Conservation (phyloP, 768 basidiomycete species). For the Epithele typhae region DNA sequence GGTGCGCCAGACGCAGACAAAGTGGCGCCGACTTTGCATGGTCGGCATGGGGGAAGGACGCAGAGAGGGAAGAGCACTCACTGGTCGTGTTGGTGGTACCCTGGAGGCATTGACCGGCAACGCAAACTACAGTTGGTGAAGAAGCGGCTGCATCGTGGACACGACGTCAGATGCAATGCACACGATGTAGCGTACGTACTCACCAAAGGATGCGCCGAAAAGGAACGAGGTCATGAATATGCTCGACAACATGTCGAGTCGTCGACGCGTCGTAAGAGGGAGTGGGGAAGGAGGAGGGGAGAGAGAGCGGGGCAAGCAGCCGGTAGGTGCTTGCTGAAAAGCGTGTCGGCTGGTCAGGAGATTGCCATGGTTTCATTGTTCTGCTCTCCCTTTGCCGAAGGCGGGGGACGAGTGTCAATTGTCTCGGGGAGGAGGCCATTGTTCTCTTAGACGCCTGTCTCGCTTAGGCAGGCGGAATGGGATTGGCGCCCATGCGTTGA, state of each 20-base stretch:
- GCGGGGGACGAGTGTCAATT: constrained; percentile 9
- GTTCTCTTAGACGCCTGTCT: constrained; percentile 10
- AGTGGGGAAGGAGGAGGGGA: constrained; percentile 8
- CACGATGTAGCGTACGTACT: constrained; percentile 11
- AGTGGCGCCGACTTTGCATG: constrained; percentile 60
- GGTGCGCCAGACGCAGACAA: constrained; percentile 52
- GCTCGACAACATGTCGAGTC: constrained; percentile 37
- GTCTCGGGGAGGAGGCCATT: constrained; percentile 6
- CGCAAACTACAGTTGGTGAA: constrained; percentile 61
- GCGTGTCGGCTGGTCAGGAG: constrained; percentile 6
- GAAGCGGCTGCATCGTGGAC: constrained; percentile 35
- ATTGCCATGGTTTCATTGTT: constrained; percentile 26
- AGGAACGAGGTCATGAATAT: constrained; percentile 32
- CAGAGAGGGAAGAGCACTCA: constrained; percentile 36
- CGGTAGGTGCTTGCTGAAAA: constrained; percentile 13
- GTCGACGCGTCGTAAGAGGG: constrained; percentile 14
- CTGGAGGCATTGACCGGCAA: constrained; percentile 87
- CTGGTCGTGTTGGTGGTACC: constrained; percentile 70
- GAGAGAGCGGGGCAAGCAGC: background rate
- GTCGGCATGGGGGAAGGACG: constrained; percentile 5
- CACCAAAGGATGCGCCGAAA: constrained; percentile 37
- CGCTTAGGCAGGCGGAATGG: background rate
- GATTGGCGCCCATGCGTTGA: background rate
- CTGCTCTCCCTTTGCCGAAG: constrained; percentile 8
- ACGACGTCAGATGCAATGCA: too few relatives aligned